Percentiles rank a stretch among this genome's conserved stretches.
phyloP scores from a whole-genome alignment of 192 early-diverging fungal species.

The Umbelopsis sp. region DNA sequence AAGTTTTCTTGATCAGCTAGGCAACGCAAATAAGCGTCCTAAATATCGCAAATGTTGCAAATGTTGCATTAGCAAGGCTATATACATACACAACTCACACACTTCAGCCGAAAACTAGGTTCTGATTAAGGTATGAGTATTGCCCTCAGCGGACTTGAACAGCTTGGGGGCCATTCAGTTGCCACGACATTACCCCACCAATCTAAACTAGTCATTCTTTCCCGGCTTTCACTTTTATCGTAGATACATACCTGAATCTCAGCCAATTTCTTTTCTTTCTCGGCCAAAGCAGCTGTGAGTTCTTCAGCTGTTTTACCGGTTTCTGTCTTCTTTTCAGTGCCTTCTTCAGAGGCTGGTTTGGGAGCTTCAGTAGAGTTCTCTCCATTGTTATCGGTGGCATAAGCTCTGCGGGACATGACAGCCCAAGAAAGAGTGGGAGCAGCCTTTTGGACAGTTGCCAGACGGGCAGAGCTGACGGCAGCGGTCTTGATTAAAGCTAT shows the following conservation, averaged over 20 bases:
- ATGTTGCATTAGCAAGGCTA: too few species aligned
- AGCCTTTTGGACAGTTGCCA: slow-evolving; percentile 8
- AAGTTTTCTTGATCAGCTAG: slow-evolving; percentile 98
- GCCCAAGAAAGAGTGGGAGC: slow-evolving; percentile 8
- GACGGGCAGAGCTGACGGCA: slow-evolving; percentile 10
- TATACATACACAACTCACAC: neutral
- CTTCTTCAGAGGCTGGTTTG: slow-evolving; percentile 29
- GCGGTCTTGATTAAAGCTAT: slow-evolving; percentile 10
- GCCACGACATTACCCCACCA: neutral
- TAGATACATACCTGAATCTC: slow-evolving; percentile 69
- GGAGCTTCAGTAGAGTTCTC: slow-evolving; percentile 10
- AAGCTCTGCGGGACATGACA: slow-evolving; percentile 13
- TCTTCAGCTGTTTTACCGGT: slow-evolving; percentile 27
- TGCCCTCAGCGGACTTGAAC: neutral
- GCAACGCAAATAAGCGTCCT: slow-evolving; percentile 90
- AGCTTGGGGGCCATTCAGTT: neutral
- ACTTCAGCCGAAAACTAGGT: neutral
- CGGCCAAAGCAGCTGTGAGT: slow-evolving; percentile 46
- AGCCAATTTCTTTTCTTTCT: slow-evolving; percentile 82
- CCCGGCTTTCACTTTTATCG: slow-evolving; percentile 1
- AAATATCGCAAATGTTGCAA: slow-evolving; percentile 3
- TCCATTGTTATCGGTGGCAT: slow-evolving; percentile 46
- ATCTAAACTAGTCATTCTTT: neutral
- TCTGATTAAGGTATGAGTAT: neutral
- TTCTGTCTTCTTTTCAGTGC: slow-evolving; percentile 29